A percentile compares a stretch with the other conserved stretches of the same genome.
These are phyloP conservation scores for Blastocystis sp. DNA, from an alignment of 352 stramenopile genomes.

Conservation along the genomic window DNA sequence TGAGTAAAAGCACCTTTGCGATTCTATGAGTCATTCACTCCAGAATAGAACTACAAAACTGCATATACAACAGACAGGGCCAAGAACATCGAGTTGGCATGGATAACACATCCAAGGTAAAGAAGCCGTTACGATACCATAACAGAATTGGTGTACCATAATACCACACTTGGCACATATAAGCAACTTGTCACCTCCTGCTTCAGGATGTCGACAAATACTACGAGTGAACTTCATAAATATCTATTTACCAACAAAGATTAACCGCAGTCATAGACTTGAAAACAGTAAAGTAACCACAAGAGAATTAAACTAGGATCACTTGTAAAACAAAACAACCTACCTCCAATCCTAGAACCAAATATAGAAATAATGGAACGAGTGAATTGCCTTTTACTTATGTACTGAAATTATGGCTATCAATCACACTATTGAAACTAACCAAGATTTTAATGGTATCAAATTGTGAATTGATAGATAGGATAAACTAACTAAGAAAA, in stretches of 20 bases:
- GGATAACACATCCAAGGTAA: not conserved
- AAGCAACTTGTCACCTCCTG: not conserved
- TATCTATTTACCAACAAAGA: not conserved
- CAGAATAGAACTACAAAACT: not conserved
- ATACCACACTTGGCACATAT: not conserved
- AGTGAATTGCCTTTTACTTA: too few species aligned
- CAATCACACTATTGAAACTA: too few species aligned
- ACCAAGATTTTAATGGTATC: too few species aligned
- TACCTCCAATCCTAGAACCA: not conserved
- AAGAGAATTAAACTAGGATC: not conserved
- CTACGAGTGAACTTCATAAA: not conserved
- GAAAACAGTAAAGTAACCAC: not conserved
- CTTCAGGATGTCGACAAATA: not conserved
- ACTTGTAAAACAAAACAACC: not conserved
- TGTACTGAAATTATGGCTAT: too few species aligned
- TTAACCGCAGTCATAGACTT: not conserved
- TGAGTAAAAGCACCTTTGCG: not conserved
- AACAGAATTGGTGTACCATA: not conserved
- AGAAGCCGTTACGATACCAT: not conserved
- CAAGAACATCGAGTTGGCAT: not conserved
- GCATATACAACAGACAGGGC: not conserved
- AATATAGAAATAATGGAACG: too few species aligned
- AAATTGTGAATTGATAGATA: not conserved
- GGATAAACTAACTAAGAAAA: not conserved
- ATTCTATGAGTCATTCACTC: not conserved